Conservation (phyloP, 2,329 filamentous ascomycete genomes). For the Parastagonospora avenae region DNA sequence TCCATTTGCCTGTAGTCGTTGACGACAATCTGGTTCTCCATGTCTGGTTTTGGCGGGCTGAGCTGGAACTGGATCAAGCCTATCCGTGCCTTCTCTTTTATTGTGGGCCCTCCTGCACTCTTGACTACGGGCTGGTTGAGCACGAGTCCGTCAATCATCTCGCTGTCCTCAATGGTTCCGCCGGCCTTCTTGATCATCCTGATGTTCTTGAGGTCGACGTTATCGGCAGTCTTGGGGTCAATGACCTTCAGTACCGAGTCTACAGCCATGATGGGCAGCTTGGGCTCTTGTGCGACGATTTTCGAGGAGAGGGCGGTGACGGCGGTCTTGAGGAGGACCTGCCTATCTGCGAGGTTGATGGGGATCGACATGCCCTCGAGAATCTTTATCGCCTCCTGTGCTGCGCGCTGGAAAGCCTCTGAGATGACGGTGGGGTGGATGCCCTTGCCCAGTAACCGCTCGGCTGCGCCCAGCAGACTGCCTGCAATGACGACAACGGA, state of each 20-base stretch:
- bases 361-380: conserved; percentile 96
- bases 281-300: conserved; percentile 97
- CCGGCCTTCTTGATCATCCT: conserved; percentile 97
- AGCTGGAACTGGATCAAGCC: conserved; percentile 98
- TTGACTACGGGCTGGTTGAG: conserved; percentile 93
- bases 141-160: conserved; percentile 93
- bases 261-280: conserved; percentile 96
- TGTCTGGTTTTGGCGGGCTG: conserved; percentile 97
- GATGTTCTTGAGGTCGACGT: conserved; percentile 96
- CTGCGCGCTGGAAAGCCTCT: conserved; percentile 94
- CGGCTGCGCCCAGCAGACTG: conserved; percentile 89
- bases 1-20: conserved; percentile 99
- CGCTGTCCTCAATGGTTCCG: conserved; percentile 97
- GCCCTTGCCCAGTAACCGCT: conserved; percentile 83
- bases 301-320: conserved; percentile 98
- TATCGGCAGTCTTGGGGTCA: conserved; percentile 92
- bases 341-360: conserved; percentile 84
- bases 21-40: conserved; percentile 99
- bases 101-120: conserved; percentile 84
- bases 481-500: conserved; percentile 98
- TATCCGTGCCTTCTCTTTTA: conserved; percentile 97
- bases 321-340: conserved; percentile 91
- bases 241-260: conserved; percentile 96
- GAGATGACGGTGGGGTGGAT: conserved; percentile 98
- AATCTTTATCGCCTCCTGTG: conserved; percentile 83